phyloP scores from a whole-genome alignment of 2,329 filamentous ascomycete genomes.

The Calonectria fujianensis region DNA sequence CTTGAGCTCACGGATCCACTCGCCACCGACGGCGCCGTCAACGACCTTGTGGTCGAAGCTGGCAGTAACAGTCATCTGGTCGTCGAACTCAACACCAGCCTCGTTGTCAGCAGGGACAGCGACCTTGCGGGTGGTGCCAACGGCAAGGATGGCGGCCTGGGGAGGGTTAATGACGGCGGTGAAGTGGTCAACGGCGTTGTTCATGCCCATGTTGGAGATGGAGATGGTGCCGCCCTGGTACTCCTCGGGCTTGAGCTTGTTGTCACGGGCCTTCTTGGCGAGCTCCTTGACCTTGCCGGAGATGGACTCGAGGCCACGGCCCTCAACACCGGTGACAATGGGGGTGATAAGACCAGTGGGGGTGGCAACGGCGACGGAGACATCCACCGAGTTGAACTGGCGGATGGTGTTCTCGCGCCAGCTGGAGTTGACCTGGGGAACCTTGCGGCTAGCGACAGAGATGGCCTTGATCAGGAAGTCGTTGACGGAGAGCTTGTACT shows the following conservation, averaged over 20 bases:
- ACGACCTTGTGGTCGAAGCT: slow-evolving; percentile 99
- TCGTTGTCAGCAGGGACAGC: slow-evolving; percentile 90
- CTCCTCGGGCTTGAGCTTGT: slow-evolving; percentile 99
- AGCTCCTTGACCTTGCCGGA: slow-evolving; percentile 95
- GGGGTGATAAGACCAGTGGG: slow-evolving; percentile 97
- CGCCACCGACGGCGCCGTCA: slow-evolving; percentile 95
- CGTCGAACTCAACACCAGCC: slow-evolving; percentile 95
- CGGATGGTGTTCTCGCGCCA: slow-evolving; percentile 95
- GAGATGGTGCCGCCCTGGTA: slow-evolving; percentile 99
- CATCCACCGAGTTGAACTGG: slow-evolving; percentile 93
- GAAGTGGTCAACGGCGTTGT: slow-evolving; percentile 95
- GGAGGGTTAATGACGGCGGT: slow-evolving; percentile 99
- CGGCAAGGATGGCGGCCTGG: slow-evolving; percentile 94
- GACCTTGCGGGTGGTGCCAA: slow-evolving; percentile 97
- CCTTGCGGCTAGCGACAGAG: slow-evolving; percentile 90
- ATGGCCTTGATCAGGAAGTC: slow-evolving; percentile 99
- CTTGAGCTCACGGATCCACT: slow-evolving; percentile 98
- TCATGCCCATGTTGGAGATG: slow-evolving; percentile 99
- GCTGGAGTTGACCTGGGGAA: slow-evolving; percentile 95
- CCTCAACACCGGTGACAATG: slow-evolving; percentile 93
- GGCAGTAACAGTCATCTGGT: slow-evolving; percentile 95
- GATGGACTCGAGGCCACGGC: slow-evolving; percentile 90
- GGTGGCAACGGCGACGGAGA: slow-evolving; percentile 96
- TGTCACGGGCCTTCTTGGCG: slow-evolving; percentile 94
- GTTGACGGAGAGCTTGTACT: slow-evolving; percentile 99